phyloP scores from a whole-genome alignment of 306 rosid genomes.

The Biancaea sappan region DNA sequence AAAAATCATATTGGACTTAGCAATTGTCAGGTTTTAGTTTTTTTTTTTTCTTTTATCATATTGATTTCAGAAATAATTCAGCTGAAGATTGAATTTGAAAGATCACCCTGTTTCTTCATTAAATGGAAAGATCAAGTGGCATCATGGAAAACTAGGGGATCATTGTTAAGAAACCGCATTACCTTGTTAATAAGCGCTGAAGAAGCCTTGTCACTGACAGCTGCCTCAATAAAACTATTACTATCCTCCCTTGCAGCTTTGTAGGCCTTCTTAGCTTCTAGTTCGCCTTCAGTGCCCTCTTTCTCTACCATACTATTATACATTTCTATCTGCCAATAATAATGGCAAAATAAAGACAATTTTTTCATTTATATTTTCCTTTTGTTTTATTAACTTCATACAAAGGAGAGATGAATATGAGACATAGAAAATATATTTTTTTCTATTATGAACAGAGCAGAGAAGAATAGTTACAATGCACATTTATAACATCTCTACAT shows the following conservation, averaged over 20 bases:
- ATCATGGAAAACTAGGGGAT: slow-evolving; percentile 14
- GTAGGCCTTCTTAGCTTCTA: slow-evolving; percentile 45
- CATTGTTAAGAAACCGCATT: slow-evolving; percentile 25
- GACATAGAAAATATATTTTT: background rate
- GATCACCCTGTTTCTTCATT: background rate
- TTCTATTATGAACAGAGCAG: background rate
- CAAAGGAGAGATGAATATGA: background rate
- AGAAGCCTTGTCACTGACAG: slow-evolving; percentile 45
- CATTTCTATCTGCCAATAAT: slow-evolving; percentile 42
- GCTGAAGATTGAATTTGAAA: slow-evolving; percentile 4
- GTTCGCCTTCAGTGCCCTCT: slow-evolving; percentile 48
- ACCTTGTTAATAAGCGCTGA: slow-evolving; percentile 52
- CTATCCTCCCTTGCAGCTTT: slow-evolving; percentile 54
- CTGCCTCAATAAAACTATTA: slow-evolving; percentile 36
- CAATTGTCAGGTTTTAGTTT: slow-evolving; percentile 22
- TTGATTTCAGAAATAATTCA: background rate
- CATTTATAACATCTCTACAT: background rate
- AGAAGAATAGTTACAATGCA: background rate
- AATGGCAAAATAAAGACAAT: background rate
- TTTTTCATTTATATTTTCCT: background rate
- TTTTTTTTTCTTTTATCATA: background rate
- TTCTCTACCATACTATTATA: slow-evolving; percentile 56
- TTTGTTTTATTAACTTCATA: background rate
- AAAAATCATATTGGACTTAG: slow-evolving; percentile 5
- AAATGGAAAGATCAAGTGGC: slow-evolving; percentile 3